Base-by-base conservation (phyloP, 192 early-diverging fungal species). In the Chytriomyces sp. region DNA sequence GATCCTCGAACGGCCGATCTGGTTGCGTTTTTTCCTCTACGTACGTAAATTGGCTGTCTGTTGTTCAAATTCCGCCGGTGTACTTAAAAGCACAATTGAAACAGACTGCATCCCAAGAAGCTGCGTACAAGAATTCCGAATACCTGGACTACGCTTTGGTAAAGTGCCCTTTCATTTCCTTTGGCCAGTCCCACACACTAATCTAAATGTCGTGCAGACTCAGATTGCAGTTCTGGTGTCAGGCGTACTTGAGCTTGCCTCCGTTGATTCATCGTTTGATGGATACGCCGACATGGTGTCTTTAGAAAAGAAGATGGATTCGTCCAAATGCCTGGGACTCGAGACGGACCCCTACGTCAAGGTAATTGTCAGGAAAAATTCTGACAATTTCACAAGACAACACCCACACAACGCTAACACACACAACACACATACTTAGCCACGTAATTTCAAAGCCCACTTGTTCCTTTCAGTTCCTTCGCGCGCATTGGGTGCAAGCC, bases 1-100 rank as follows among this genome's bases (percentile, higher is more conserved):
- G 7, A 67, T 67, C 46, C 65, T 67, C 35, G 65, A 26, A 2
- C 65, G 45, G 9, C 65, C 65, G 28, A 47, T 67, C 46, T 67
- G 65, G 65, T 44, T 67, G 2, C 65, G 65, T 10, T 67, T 67
- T 23, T 67, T 67, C 65, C 44, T 67, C 3, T 45, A 67, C 9
- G 65, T 67, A 11, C 9, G 65, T 11, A 45, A 18, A 45, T 47
- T 5, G 5, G 2, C 23, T 26, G 24, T 18, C 13, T 35, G 65
- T 23, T 45, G 16, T n/a, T 57, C 53, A 57, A 57, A 2, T 20
- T 57, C 53, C 20, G 35, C 35, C 2, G 35, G 35, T 35, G 2
- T 35, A 35, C 35, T 20, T n/a, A 57, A 57, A 13, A 57, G 20
- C 20, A 1, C 0, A 35, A 67, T 18, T 9, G 1, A 45, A 45